phyloP scores from a whole-genome alignment of 441 rosid genomes.

The Adansonia madagascariensis region DNA sequence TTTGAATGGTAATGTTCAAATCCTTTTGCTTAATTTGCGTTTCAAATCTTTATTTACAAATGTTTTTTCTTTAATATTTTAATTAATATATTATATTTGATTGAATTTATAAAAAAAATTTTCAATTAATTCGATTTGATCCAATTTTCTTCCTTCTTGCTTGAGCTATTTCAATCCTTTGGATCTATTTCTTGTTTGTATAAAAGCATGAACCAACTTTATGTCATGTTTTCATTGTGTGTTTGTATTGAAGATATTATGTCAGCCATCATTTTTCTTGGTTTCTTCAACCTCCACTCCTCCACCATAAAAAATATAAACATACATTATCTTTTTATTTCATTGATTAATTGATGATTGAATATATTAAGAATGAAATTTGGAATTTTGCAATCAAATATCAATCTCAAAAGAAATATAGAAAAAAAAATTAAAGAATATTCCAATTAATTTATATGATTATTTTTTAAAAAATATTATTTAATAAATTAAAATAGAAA shows the following conservation, averaged over 20 bases:
- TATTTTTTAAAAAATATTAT: too few species aligned
- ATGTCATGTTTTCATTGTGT: not conserved
- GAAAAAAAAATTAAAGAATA: too few species aligned
- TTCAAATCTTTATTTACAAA: not conserved
- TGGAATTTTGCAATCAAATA: not conserved
- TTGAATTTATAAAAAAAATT: too few species aligned
- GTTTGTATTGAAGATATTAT: slow-evolving; percentile 1
- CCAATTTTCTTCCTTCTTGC: too few species aligned
- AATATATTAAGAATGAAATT: not conserved
- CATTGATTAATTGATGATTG: not conserved
- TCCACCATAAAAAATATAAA: not conserved
- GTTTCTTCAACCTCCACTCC: slow-evolving; percentile 10
- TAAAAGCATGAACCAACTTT: not conserved
- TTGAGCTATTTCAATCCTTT: not conserved
- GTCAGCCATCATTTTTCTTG: not conserved
- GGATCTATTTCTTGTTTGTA: not conserved
- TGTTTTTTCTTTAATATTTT: too few species aligned
- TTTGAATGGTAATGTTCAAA: not conserved
- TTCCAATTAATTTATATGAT: too few species aligned
- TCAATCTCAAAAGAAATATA: too few species aligned
- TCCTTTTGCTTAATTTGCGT: not conserved
- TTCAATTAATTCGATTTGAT: too few species aligned
- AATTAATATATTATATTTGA: too few species aligned
- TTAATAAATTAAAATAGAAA: too few species aligned
- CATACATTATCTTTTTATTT: not conserved